phyloP scores from a whole-genome alignment of 2,329 filamentous ascomycete genomes.

The Pseudogymnoascus sp. region DNA sequence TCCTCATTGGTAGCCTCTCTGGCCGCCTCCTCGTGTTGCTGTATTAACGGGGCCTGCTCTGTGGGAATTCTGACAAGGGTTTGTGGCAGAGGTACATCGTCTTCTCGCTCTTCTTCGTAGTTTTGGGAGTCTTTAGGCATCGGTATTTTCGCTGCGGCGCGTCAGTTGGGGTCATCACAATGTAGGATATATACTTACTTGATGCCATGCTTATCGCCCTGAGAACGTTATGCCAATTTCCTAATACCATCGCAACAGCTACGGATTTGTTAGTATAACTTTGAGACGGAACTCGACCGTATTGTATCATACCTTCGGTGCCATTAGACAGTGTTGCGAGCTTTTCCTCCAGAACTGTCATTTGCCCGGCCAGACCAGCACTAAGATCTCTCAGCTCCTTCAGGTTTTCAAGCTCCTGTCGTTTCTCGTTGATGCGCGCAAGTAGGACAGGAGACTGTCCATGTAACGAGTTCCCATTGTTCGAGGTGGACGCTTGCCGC shows the following conservation, averaged over 20 bases:
- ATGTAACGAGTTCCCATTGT: slow-evolving; percentile 33
- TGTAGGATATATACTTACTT: slow-evolving; percentile 41
- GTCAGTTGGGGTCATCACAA: slow-evolving; percentile 17
- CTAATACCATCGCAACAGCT: slow-evolving; percentile 77
- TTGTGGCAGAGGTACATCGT: slow-evolving; percentile 54
- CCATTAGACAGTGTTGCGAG: slow-evolving; percentile 69
- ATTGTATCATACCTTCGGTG: slow-evolving; percentile 55
- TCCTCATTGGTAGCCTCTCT: not conserved
- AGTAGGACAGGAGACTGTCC: slow-evolving; percentile 62
- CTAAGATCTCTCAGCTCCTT: slow-evolving; percentile 71
- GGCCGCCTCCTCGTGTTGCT: slow-evolving; percentile 47
- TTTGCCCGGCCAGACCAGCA: slow-evolving; percentile 68
- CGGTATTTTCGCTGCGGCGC: slow-evolving; percentile 55
- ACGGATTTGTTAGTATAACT: slow-evolving; percentile 18
- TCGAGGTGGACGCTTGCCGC: slow-evolving; percentile 50
- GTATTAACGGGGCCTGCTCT: slow-evolving; percentile 59
- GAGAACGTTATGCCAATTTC: slow-evolving; percentile 82
- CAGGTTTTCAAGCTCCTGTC: slow-evolving; percentile 69
- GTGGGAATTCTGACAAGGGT: slow-evolving; percentile 79
- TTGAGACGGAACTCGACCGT: slow-evolving; percentile 5
- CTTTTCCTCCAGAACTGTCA: slow-evolving; percentile 74
- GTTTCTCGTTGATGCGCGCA: slow-evolving; percentile 76
- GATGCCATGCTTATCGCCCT: slow-evolving; percentile 81
- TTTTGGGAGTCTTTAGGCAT: slow-evolving; percentile 42
- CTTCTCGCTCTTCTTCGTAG: slow-evolving; percentile 33